A percentile compares a stretch with the other conserved stretches of the same genome.
Conservation (phyloP, 2,329 filamentous ascomycete species). For the Lasiodiplodia gonubiensis region DNA sequence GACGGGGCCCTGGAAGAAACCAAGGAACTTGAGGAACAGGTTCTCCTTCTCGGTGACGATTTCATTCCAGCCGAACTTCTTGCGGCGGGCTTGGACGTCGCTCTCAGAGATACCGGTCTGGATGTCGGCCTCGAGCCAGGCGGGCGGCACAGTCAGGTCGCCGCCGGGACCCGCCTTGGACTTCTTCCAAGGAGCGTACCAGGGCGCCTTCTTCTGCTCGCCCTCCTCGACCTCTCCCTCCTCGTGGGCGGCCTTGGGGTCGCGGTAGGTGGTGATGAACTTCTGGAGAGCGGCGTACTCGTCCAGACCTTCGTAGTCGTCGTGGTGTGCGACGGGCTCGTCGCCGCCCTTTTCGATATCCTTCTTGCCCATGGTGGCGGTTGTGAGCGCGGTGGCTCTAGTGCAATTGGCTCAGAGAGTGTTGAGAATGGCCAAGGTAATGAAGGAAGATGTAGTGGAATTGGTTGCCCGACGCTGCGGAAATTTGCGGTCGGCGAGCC, state of each 20-base stretch:
- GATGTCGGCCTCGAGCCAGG: conserved; percentile 63
- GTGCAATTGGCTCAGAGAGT: conserved; percentile 3
- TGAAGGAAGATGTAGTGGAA: conserved; percentile 6
- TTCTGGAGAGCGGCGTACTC: conserved; percentile 70
- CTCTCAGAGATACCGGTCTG: conserved; percentile 63
- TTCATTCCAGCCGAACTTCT: conserved; percentile 73
- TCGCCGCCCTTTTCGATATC: conserved; percentile 27
- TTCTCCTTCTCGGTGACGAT: conserved; percentile 76
- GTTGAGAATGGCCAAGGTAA: background rate
- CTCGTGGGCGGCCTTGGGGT: conserved; percentile 57
- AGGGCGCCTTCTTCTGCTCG: conserved; percentile 56
- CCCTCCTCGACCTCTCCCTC: conserved; percentile 50
- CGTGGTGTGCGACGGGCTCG: background rate
- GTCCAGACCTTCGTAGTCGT: conserved; percentile 56
- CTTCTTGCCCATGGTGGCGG: conserved; percentile 27
- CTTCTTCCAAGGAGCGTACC: conserved; percentile 64
- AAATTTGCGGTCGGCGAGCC: conserved; percentile 24
- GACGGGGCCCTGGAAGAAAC: conserved; percentile 77
- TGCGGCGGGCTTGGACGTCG: conserved; percentile 69
- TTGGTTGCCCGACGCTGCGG: conserved; percentile 24
- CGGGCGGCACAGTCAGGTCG: conserved; percentile 59
- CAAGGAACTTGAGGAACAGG: conserved; percentile 74
- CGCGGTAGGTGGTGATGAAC: conserved; percentile 71
- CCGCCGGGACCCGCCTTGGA: conserved; percentile 40
- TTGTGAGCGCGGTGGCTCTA: conserved; percentile 4